phyloP scores from a whole-genome alignment of 768 basidiomycete species.

The Termitomyces bulborhizus region DNA sequence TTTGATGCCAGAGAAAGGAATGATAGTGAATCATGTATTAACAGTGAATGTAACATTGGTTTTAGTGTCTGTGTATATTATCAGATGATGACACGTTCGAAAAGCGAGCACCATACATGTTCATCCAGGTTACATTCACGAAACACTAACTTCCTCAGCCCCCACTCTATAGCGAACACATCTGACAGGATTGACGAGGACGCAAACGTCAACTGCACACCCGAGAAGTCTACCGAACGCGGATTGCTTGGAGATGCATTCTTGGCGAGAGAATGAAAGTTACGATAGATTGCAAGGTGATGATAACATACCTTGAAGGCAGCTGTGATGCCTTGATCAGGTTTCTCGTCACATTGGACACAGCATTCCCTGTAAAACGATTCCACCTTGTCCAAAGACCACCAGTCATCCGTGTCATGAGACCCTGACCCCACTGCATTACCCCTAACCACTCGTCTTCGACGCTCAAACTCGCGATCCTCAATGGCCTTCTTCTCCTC shows the following conservation, averaged over 20 bases:
- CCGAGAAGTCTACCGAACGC: slow-evolving; percentile 73
- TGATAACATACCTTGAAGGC: slow-evolving; percentile 58
- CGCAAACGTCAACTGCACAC: slow-evolving; percentile 64
- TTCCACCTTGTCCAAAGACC: slow-evolving; percentile 81
- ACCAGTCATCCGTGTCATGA: slow-evolving; percentile 57
- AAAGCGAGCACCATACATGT: slow-evolving; percentile 37
- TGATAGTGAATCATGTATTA: slow-evolving; percentile 76
- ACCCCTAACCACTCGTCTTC: slow-evolving; percentile 59
- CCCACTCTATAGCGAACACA: slow-evolving; percentile 91
- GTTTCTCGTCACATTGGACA: slow-evolving; percentile 64
- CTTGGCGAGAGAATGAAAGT: slow-evolving; percentile 21
- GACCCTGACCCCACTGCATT: slow-evolving; percentile 31
- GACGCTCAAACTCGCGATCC: slow-evolving; percentile 64
- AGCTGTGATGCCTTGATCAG: slow-evolving; percentile 56
- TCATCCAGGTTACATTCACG: slow-evolving; percentile 88
- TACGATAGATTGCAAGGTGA: not conserved
- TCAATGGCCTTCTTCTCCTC: slow-evolving; percentile 82
- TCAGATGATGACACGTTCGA: not conserved
- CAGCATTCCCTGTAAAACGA: slow-evolving; percentile 87
- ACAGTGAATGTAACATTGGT: slow-evolving; percentile 82
- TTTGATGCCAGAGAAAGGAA: slow-evolving; percentile 87
- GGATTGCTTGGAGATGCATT: slow-evolving; percentile 50
- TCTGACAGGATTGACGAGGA: slow-evolving; percentile 82
- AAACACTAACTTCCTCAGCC: slow-evolving; percentile 76
- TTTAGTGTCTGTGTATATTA: slow-evolving; percentile 57